These are phyloP conservation scores for Trichophyton mentagrophytes DNA, from an alignment of 2,329 filamentous ascomycete genomes.

Conservation along the genomic window DNA sequence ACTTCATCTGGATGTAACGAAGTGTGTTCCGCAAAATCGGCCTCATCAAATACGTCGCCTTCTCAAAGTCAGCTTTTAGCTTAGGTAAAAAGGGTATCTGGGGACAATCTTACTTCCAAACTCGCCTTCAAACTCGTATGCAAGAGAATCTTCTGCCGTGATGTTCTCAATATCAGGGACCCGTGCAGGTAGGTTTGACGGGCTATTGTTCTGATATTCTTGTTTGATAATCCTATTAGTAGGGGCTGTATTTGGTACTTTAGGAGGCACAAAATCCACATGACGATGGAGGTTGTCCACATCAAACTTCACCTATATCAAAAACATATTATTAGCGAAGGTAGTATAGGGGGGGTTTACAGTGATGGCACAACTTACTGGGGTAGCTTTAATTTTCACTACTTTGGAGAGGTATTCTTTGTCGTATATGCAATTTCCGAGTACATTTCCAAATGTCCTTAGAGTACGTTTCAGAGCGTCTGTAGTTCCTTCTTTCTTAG, in stretches of 20 bases:
- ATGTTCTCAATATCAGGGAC: constrained; percentile 18
- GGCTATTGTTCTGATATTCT: constrained; percentile 18
- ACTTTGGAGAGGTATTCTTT: constrained; percentile 85
- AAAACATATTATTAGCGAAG: background rate
- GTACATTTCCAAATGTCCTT: constrained; percentile 84
- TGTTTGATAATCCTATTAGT: constrained; percentile 31
- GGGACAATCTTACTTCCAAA: constrained; percentile 30
- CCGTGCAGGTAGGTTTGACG: constrained; percentile 28
- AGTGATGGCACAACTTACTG: constrained; percentile 30
- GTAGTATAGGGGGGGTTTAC: background rate
- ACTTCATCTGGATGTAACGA: constrained; percentile 67
- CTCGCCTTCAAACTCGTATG: constrained; percentile 30
- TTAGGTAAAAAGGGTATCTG: background rate
- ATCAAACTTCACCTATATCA: constrained; percentile 53
- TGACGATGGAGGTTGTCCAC: constrained; percentile 72
- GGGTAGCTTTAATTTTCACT: constrained; percentile 72
- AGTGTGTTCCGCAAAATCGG: constrained; percentile 57
- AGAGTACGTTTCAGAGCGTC: constrained; percentile 83
- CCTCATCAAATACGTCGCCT: constrained; percentile 59
- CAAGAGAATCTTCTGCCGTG: constrained; percentile 18
- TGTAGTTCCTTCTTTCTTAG: constrained; percentile 95
- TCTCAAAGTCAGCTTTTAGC: constrained; percentile 4
- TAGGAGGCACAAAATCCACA: constrained; percentile 52
- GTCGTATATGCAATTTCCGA: constrained; percentile 98
- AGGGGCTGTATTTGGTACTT: constrained; percentile 35